Evolutionary conservation across 768 basidiomycete species (phyloP).

Genomic region (Neoboletus magnificus): DNA sequence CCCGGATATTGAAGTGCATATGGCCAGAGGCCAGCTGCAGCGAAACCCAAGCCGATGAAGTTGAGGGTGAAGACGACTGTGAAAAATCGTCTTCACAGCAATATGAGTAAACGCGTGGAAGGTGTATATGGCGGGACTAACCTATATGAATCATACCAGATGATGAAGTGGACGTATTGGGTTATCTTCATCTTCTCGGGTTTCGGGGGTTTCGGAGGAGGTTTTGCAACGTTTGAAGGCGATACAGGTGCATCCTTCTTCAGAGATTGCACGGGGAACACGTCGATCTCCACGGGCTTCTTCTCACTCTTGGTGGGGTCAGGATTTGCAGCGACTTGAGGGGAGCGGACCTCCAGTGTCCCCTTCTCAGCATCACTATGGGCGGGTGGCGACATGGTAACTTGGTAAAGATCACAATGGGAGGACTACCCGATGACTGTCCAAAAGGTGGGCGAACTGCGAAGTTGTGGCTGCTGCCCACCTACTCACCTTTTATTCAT

Average conservation of each 20-base stretch:
- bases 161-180: slow-evolving; percentile 54
- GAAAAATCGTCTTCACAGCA: slow-evolving; percentile 62
- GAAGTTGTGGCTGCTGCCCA: background rate
- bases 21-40: slow-evolving; percentile 60
- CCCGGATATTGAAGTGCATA: slow-evolving; percentile 66
- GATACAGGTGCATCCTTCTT: slow-evolving; percentile 42
- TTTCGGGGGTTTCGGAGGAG: slow-evolving; percentile 33
- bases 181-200: slow-evolving; percentile 56
- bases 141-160: slow-evolving; percentile 85
- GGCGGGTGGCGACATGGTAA: slow-evolving; percentile 43
- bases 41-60: slow-evolving; percentile 53
- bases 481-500: slow-evolving; percentile 24
- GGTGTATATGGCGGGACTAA: slow-evolving; percentile 23
- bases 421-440: slow-evolving; percentile 10
- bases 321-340: slow-evolving; percentile 27
- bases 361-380: slow-evolving; percentile 61
- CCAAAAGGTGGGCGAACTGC: slow-evolving; percentile 2
- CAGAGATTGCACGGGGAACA: slow-evolving; percentile 34
- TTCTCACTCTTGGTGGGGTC: slow-evolving; percentile 39
- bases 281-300: slow-evolving; percentile 30
- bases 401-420: slow-evolving; percentile 7
- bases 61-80: slow-evolving; percentile 60
- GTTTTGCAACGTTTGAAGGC: slow-evolving; percentile 34
- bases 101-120: slow-evolving; percentile 1
- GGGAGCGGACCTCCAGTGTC: slow-evolving; percentile 43